A percentile compares a stretch with the other conserved stretches of the same genome.
Evolutionary conservation across 345 rosid species (phyloP).

Genomic region (Corchorus olitorius): DNA sequence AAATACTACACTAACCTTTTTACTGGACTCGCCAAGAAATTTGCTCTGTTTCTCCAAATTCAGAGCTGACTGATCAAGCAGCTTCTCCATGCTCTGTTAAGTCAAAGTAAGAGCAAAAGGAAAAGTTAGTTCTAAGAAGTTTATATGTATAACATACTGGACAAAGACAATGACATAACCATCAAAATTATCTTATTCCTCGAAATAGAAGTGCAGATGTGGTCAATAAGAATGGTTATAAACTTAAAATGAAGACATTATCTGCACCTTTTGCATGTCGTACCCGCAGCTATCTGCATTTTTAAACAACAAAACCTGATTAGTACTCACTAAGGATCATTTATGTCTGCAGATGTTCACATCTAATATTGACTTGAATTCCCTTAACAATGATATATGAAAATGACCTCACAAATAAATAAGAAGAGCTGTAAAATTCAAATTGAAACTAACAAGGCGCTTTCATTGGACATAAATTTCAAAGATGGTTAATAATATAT

Average conservation of each 20-base stretch:
- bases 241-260: slow-evolving; percentile 6
- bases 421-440: neutral
- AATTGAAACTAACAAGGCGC: neutral
- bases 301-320: slow-evolving; percentile 28
- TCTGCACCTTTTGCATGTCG: slow-evolving; percentile 54
- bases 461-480: neutral
- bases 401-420: neutral
- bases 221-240: no score
- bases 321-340: slow-evolving; percentile 16
- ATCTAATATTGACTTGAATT: neutral
- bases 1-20: slow-evolving; percentile 39
- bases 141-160: neutral
- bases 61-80: slow-evolving; percentile 36
- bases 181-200: neutral
- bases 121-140: neutral
- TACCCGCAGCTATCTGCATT: slow-evolving; percentile 56
- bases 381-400: neutral
- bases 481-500: neutral
- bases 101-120: slow-evolving; percentile 5
- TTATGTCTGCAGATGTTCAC: neutral
- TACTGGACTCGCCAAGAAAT: slow-evolving; percentile 24
- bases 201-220: neutral
- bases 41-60: slow-evolving; percentile 22
- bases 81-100: slow-evolving; percentile 52
- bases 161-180: neutral